Evolutionary conservation across 805 yeast species (phyloP), one percentile per base, ranked within the genome.

Genomic region (Saturnispora ahearnii): DNA sequence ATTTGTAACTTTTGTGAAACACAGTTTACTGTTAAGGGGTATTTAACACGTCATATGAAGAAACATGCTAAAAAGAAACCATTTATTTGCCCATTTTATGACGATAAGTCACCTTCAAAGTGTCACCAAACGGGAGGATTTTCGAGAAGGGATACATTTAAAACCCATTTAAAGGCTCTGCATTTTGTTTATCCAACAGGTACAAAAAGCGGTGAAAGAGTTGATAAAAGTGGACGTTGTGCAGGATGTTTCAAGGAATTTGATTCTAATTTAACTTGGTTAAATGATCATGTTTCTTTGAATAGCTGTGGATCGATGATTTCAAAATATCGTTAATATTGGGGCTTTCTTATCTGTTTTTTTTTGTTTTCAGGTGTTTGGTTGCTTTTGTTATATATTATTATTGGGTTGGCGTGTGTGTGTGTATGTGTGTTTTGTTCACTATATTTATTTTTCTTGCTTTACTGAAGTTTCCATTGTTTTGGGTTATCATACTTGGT

Each of bases 71-170:
- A 64, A 8, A 62, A 70, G 46, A 76, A 74, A 59, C 80, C 81
- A n/a, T 78, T 72, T 62, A 57, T 67, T 42, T 78, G 82, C 57
- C 82, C 82, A 2, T 78, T 72, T 65, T 77, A 71, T 60, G 53
- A 61, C 11, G 48, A 57, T 11, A 33, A 40, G 59, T 65, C 51
- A 9, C 12, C 37, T 6, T 59, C 69, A 46, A 69, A 71, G 53
- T 78, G 83, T 54, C 82, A 77, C 57, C 75, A 79, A 18, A 74
- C 72, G 22, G 83, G 82, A 6, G 80, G 79, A 4, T 78, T 78
- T 56, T 75, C 82, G 5, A 67, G 83, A 58, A 68, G 82, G 57
- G 83, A 78, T 59, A 77, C 83, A 6, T 76, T 74, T 60, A 76
- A 77, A 56, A 78, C 79, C 2, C 83, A 78, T 59, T 67, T 78